phyloP scores from a whole-genome alignment of 2,329 filamentous ascomycete species.

The Colletotrichum gloeosporioides region DNA sequence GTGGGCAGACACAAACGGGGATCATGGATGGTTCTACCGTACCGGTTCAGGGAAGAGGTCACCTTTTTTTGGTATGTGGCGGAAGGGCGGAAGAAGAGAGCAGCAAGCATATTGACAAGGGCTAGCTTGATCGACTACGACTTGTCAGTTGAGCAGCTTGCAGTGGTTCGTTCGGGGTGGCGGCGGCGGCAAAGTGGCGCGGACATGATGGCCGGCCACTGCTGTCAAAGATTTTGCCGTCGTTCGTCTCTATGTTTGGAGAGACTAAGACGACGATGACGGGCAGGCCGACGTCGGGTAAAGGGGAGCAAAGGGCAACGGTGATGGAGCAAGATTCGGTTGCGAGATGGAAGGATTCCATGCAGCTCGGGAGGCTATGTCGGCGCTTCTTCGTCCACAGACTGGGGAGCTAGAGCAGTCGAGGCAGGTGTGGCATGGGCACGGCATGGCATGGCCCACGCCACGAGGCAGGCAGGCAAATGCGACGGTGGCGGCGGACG shows the following conservation, averaged over 20 bases:
- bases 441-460: neutral
- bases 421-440: conserved; percentile 3
- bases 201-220: neutral
- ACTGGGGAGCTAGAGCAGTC: conserved; percentile 8
- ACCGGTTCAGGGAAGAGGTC: neutral
- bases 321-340: conserved; percentile 8
- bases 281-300: neutral
- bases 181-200: neutral
- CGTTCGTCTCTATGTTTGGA: neutral
- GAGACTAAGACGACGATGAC: neutral
- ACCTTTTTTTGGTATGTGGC: neutral
- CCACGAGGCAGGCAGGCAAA: conserved; percentile 9
- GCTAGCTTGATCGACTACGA: neutral
- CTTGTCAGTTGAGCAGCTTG: neutral
- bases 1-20: neutral
- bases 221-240: neutral
- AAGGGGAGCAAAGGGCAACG: neutral
- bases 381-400: conserved; percentile 16
- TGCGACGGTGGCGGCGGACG: neutral
- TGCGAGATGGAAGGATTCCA: conserved; percentile 21
- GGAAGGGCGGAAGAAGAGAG: neutral
- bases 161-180: conserved; percentile 12
- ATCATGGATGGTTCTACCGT: neutral
- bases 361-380: conserved; percentile 20
- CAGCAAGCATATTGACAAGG: conserved; percentile 1